These are phyloP conservation scores for Thoreauomyces humboldtii DNA, from an alignment of 192 early-diverging fungal species.

Conservation along the genomic window DNA sequence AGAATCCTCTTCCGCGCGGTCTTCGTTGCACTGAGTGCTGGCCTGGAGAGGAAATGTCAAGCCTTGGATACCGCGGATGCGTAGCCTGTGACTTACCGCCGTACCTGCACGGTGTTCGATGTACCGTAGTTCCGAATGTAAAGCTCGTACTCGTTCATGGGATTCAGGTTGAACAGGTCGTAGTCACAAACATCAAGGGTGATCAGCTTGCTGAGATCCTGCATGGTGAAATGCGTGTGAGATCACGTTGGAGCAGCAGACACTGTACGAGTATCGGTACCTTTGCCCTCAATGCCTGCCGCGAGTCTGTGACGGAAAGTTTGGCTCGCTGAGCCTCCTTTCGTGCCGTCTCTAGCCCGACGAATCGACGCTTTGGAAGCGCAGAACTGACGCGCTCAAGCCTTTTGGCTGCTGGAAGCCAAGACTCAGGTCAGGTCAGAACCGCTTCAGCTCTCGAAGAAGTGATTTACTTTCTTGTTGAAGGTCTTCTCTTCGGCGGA, in stretches of 20 bases:
- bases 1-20: conserved; percentile 26
- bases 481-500: not conserved
- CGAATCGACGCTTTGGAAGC: conserved; percentile 20
- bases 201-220: conserved; percentile 45
- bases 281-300: conserved; percentile 21
- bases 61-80: not conserved
- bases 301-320: conserved; percentile 1
- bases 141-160: conserved; percentile 53
- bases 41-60: conserved; percentile 31
- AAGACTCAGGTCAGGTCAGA: not conserved
- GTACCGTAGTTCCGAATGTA: conserved; percentile 51
- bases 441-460: not conserved
- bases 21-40: conserved; percentile 43
- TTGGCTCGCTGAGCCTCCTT: conserved; percentile 25
- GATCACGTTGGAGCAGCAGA: too few relatives aligned
- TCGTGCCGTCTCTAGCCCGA: conserved; percentile 16
- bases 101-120: conserved; percentile 44
- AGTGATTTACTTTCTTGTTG: not conserved
- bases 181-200: conserved; percentile 44
- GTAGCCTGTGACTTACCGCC: not conserved
- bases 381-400: conserved; percentile 15
- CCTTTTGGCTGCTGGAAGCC: not conserved
- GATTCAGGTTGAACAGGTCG: conserved; percentile 46
- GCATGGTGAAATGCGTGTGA: not conserved
- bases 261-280: too few relatives aligned